Percentiles rank a stretch among this genome's conserved stretches.
Evolutionary conservation across 768 basidiomycete species (phyloP).

Genomic region (Dentipellis fragilis): DNA sequence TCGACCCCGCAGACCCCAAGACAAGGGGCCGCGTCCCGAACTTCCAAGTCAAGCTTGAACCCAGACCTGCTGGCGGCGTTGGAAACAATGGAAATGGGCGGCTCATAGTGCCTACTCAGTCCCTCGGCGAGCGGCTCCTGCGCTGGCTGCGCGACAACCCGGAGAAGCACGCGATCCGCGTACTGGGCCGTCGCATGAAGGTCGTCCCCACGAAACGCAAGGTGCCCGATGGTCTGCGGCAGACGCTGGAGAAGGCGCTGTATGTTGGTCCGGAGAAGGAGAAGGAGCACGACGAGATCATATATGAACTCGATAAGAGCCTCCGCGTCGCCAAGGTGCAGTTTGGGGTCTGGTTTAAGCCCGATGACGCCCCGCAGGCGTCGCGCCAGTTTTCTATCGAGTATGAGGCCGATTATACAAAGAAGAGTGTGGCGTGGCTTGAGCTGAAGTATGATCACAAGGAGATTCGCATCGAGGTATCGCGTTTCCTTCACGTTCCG

Average conservation of each 20-base stretch:
- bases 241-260: constrained; percentile 21
- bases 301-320: constrained; percentile 32
- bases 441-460: constrained; percentile 64
- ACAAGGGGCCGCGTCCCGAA: constrained; percentile 32
- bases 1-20: constrained; percentile 23
- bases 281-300: constrained; percentile 23
- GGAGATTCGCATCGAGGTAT: constrained; percentile 49
- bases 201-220: background rate
- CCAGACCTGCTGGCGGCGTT: constrained; percentile 36
- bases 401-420: constrained; percentile 44
- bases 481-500: constrained; percentile 5
- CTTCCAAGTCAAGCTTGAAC: constrained; percentile 46
- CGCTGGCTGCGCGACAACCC: constrained; percentile 23
- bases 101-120: constrained; percentile 19
- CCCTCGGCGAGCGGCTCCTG: constrained; percentile 37
- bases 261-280: constrained; percentile 23
- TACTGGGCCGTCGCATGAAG: constrained; percentile 7
- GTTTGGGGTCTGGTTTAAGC: constrained; percentile 52
- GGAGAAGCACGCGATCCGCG: constrained; percentile 14
- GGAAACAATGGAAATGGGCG: constrained; percentile 42
- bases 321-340: constrained; percentile 56
- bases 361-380: constrained; percentile 8
- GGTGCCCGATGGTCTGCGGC: constrained; percentile 1
- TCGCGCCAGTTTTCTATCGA: constrained; percentile 50
- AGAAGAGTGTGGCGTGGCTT: constrained; percentile 41